Evolutionary conservation across 768 basidiomycete species (phyloP).

Genomic region (Russula foetens): DNA sequence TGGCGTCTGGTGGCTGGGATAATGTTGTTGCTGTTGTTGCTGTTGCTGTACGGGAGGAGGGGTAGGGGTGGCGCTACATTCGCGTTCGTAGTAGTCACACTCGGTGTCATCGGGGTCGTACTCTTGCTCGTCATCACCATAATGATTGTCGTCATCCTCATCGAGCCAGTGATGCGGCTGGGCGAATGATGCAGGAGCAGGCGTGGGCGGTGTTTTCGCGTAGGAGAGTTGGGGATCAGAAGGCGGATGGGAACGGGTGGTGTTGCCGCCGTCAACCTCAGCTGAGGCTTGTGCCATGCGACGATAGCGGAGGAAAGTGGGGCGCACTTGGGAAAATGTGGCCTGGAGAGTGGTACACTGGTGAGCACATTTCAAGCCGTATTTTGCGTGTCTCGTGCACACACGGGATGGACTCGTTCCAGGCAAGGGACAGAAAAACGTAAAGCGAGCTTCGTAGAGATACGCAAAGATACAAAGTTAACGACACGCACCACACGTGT

Average conservation of each 20-base stretch:
- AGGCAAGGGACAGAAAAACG: not conserved
- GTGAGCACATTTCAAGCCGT: not conserved
- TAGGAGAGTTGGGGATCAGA: not conserved
- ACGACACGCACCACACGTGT: not conserved
- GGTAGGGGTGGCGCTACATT: not conserved
- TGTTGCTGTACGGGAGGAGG: not conserved
- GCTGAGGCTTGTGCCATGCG: not conserved
- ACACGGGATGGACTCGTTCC: not conserved
- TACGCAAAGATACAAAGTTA: not conserved
- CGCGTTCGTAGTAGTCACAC: not conserved
- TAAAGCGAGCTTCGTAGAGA: too few species aligned
- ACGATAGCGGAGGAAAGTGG: not conserved
- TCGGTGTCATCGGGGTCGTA: not conserved
- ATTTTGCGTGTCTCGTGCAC: not conserved
- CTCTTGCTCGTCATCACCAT: slow-evolving; percentile 13
- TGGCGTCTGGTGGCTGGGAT: too few species aligned
- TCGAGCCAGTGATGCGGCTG: not conserved
- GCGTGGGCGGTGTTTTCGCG: not conserved
- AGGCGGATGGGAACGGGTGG: not conserved
- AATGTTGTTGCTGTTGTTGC: not conserved
- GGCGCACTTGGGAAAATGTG: not conserved
- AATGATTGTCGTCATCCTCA: not conserved
- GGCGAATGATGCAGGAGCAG: not conserved
- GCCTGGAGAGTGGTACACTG: not conserved
- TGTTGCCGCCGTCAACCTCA: not conserved